A percentile compares a stretch with the other conserved stretches of the same genome.
These are phyloP conservation scores for Pulveroboletus sp. DNA, from an alignment of 768 basidiomycete species.

Conservation along the genomic window DNA sequence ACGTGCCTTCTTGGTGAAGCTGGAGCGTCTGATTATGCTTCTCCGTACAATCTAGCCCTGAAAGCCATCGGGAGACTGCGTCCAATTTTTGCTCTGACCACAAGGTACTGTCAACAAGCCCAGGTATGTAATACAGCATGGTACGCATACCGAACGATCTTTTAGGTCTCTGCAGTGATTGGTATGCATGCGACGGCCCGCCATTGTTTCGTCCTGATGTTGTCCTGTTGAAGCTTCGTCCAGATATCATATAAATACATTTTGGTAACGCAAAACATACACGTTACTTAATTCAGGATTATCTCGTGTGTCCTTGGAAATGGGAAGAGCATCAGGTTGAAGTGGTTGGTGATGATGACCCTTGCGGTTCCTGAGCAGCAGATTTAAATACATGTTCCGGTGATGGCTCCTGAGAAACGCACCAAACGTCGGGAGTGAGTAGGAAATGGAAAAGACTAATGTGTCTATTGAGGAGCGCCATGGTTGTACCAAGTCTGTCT, in stretches of 20 bases:
- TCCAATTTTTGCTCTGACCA: background rate
- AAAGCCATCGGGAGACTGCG: conserved; percentile 1
- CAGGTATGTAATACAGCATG: background rate
- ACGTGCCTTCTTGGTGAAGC: background rate
- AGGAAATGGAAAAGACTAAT: background rate
- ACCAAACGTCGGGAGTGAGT: background rate
- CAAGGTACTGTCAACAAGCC: background rate
- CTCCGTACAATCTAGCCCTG: background rate
- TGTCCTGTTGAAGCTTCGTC: background rate
- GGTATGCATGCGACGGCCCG: too few relatives aligned
- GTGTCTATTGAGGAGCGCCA: background rate
- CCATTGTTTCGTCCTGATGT: background rate
- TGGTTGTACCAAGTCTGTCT: background rate
- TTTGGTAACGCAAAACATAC: background rate
- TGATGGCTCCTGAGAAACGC: background rate
- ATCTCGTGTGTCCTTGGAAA: background rate
- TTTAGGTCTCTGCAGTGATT: too few relatives aligned
- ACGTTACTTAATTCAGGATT: background rate
- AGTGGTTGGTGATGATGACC: background rate
- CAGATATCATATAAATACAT: background rate
- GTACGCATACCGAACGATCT: background rate
- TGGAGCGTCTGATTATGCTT: background rate
- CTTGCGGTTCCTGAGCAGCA: background rate
- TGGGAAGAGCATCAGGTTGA: background rate
- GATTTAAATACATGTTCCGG: background rate